These are phyloP conservation scores for Scheffersomyces insectosa DNA, from an alignment of 1,139 yeast genomes.

Conservation along the genomic window DNA sequence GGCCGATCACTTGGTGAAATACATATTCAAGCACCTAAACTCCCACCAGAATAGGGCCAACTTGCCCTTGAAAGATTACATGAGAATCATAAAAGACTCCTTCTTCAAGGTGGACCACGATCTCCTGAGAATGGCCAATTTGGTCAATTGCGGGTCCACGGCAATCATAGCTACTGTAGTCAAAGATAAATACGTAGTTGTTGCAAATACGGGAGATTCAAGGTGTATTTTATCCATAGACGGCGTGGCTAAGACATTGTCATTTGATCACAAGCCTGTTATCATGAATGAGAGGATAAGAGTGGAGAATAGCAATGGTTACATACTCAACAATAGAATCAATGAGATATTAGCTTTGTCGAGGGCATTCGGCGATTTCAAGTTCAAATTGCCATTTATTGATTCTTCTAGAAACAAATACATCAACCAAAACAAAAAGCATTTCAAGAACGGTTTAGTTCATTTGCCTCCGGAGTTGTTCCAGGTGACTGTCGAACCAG, in stretches of 20 bases:
- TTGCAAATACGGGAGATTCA: slow-evolving; percentile 77
- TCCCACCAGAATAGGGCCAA: slow-evolving; percentile 4
- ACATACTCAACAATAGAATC: slow-evolving; percentile 66
- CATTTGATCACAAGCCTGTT: slow-evolving; percentile 77
- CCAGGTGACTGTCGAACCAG: slow-evolving; percentile 73
- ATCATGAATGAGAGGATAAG: slow-evolving; percentile 74
- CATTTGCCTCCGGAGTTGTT: slow-evolving; percentile 42
- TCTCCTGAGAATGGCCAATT: slow-evolving; percentile 43
- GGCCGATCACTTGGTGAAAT: slow-evolving; percentile 42
- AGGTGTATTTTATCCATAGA: slow-evolving; percentile 58
- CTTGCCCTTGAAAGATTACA: slow-evolving; percentile 14
- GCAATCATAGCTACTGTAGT: slow-evolving; percentile 59
- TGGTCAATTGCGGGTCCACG: slow-evolving; percentile 64
- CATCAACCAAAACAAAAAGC: slow-evolving; percentile 21
- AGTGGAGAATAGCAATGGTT: slow-evolving; percentile 74
- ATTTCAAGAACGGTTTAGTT: slow-evolving; percentile 15
- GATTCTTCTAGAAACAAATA: slow-evolving; percentile 32
- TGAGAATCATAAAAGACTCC: slow-evolving; percentile 47
- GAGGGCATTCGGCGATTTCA: slow-evolving; percentile 77
- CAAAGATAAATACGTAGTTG: slow-evolving; percentile 48
- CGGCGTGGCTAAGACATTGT: slow-evolving; percentile 59
- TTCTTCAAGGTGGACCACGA: slow-evolving; percentile 61
- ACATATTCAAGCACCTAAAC: slow-evolving; percentile 31
- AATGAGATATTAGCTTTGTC: slow-evolving; percentile 73
- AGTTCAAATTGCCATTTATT: slow-evolving; percentile 54